A percentile compares a stretch with the other conserved stretches of the same genome.
Evolutionary conservation across 2,329 filamentous ascomycete genomes (phyloP).

Genomic region (Colletotrichum aenigma): DNA sequence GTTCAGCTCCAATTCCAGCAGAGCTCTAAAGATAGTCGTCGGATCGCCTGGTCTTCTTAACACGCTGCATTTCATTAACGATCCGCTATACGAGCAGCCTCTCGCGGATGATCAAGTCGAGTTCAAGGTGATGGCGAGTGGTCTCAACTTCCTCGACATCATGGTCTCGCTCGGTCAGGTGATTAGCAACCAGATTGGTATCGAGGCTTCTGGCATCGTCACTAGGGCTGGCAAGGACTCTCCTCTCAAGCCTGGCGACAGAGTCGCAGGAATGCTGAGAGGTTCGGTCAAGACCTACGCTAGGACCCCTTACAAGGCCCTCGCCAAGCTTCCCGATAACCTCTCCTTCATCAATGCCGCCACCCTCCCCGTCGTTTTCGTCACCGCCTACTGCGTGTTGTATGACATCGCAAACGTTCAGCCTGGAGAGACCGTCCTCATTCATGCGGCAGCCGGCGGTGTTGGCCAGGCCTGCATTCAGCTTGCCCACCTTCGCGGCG

Average conservation of each 20-base stretch:
- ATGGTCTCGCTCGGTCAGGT: constrained; percentile 22
- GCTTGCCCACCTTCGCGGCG: constrained; percentile 31
- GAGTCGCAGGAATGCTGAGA: constrained; percentile 22
- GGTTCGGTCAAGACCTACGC: constrained; percentile 22
- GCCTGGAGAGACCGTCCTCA: constrained; percentile 33
- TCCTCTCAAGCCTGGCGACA: constrained; percentile 32
- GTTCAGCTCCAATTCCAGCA: background rate
- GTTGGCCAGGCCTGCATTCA: constrained; percentile 39
- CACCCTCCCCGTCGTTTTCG: constrained; percentile 26
- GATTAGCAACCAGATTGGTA: constrained; percentile 23
- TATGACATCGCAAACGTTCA: constrained; percentile 28
- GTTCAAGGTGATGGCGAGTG: constrained; percentile 28
- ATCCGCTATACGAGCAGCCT: background rate
- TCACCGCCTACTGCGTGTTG: constrained; percentile 35
- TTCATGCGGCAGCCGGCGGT: constrained; percentile 39
- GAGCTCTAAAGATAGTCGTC: background rate
- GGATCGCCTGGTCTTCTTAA: background rate
- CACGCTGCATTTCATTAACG: background rate
- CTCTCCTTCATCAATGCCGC: constrained; percentile 30
- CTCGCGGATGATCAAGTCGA: constrained; percentile 21
- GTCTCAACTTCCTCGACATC: constrained; percentile 29
- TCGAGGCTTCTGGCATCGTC: constrained; percentile 36
- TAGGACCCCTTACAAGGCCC: constrained; percentile 14
- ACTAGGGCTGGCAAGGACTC: constrained; percentile 29
- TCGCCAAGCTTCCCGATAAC: constrained; percentile 38